Evolutionary conservation across 75 land plant genomes (phyloP).

Genomic region (Adiantum capillusveneris): DNA sequence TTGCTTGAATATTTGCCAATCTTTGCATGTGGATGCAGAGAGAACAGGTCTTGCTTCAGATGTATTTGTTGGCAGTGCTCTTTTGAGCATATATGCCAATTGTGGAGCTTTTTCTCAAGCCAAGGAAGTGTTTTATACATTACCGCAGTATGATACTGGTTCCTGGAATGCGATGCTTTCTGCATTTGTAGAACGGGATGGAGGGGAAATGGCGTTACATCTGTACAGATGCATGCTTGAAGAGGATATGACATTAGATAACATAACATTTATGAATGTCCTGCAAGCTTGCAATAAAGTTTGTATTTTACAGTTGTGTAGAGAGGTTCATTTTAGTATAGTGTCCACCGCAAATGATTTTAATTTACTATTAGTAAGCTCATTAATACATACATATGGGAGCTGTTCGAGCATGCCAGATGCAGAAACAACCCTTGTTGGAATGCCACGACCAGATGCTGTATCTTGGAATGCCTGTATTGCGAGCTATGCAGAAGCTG

Average conservation of each 20-base stretch:
- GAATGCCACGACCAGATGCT: not conserved
- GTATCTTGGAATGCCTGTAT: not conserved
- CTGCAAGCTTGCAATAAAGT: not conserved
- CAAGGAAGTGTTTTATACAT: slow-evolving; percentile 15
- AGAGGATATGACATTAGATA: not conserved
- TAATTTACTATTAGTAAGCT: not conserved
- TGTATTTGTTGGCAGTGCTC: slow-evolving; percentile 8
- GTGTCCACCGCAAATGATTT: not conserved
- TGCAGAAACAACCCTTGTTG: not conserved
- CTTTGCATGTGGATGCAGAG: not conserved
- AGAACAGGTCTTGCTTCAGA: slow-evolving; percentile 16
- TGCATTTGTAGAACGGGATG: slow-evolving; percentile 40
- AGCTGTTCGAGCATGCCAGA: slow-evolving; percentile 4
- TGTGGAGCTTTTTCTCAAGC: slow-evolving; percentile 13
- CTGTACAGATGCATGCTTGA: slow-evolving; percentile 9
- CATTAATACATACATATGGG: slow-evolving; percentile 2
- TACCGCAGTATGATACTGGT: slow-evolving; percentile 10
- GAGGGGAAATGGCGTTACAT: slow-evolving; percentile 28
- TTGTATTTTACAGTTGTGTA: not conserved
- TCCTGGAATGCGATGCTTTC: slow-evolving; percentile 30
- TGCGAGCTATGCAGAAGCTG: slow-evolving; percentile 1
- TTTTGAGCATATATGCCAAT: slow-evolving; percentile 19
- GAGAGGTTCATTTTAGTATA: not conserved
- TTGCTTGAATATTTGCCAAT: not conserved
- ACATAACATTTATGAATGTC: not conserved